Evolutionary conservation across 2,329 filamentous ascomycete genomes (phyloP).

Genomic region (Phyllosticta citrichinensis): DNA sequence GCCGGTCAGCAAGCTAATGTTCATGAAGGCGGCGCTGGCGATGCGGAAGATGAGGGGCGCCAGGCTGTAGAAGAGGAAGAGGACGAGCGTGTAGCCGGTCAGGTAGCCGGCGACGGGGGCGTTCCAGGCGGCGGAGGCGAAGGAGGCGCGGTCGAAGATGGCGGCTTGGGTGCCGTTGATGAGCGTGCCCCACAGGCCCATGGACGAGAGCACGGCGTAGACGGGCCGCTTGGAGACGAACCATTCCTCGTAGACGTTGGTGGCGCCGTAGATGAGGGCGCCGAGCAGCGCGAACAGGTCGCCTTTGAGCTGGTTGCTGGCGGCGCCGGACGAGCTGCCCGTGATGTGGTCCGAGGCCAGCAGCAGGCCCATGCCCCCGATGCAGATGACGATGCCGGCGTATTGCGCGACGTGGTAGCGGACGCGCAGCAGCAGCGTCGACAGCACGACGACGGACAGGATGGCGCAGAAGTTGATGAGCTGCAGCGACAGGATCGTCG

Average conservation of each 20-base stretch:
- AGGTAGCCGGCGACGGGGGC: constrained; percentile 64
- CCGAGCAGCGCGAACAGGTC: constrained; percentile 86
- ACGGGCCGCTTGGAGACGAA: constrained; percentile 76
- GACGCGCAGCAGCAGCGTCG: constrained; percentile 71
- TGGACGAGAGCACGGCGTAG: constrained; percentile 87
- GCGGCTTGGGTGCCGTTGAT: constrained; percentile 87
- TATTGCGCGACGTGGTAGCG: constrained; percentile 86
- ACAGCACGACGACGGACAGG: constrained; percentile 78
- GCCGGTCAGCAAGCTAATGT: constrained; percentile 84
- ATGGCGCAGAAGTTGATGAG: constrained; percentile 99
- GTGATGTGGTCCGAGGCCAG: constrained; percentile 82
- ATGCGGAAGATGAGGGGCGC: constrained; percentile 84
- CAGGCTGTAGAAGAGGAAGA: constrained; percentile 77
- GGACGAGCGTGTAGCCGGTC: constrained; percentile 76
- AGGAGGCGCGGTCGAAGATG: constrained; percentile 77
- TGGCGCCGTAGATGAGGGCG: constrained; percentile 81
- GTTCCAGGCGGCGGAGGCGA: constrained; percentile 42
- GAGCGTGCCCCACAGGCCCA: constrained; percentile 67
- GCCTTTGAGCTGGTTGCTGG: constrained; percentile 70
- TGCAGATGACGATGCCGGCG: constrained; percentile 77
- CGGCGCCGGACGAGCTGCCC: constrained; percentile 49
- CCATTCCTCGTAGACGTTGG: constrained; percentile 91
- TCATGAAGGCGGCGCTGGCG: constrained; percentile 87
- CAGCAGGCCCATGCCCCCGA: constrained; percentile 81
- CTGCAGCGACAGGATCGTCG: constrained; percentile 85